phyloP scores from a whole-genome alignment of 345 rosid species.

The Microthlaspi erraticum region DNA sequence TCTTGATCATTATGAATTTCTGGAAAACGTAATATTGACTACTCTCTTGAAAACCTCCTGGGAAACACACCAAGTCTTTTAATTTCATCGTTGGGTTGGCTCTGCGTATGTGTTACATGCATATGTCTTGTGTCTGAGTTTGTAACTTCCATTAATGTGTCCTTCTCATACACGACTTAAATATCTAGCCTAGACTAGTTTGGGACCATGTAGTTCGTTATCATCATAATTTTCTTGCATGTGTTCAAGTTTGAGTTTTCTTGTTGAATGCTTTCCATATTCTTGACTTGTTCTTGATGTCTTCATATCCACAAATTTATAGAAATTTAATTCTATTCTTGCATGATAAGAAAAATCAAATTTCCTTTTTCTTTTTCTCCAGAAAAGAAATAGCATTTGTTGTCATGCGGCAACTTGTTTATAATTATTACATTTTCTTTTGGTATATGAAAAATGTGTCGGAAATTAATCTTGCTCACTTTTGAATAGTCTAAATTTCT shows the following conservation, averaged over 20 bases:
- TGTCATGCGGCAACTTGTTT: background rate
- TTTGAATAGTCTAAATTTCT: background rate
- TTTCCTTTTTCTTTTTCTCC: background rate
- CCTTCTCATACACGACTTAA: conserved; percentile 9
- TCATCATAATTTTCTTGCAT: conserved; percentile 12
- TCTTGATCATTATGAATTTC: background rate
- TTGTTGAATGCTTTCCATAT: conserved; percentile 18
- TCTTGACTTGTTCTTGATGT: conserved; percentile 12
- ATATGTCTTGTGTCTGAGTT: background rate
- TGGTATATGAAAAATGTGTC: too few relatives aligned
- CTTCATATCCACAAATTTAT: conserved; percentile 15
- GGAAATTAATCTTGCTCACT: background rate
- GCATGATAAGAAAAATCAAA: background rate
- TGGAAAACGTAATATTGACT: too few relatives aligned
- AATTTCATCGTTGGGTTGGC: too few relatives aligned
- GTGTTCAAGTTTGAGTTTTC: conserved; percentile 21
- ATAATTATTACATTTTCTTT: too few relatives aligned
- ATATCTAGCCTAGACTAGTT: conserved; percentile 16
- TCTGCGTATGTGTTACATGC: background rate
- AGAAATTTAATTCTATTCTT: background rate
- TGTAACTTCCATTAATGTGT: conserved; percentile 18
- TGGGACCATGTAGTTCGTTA: background rate
- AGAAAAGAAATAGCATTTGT: background rate
- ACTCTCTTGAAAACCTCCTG: too few relatives aligned
- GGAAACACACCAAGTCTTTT: too few relatives aligned